Percentiles rank a stretch among this genome's conserved stretches.
phyloP scores from a whole-genome alignment of 2,329 filamentous ascomycete species.

The Cladophialophora exuberans region DNA sequence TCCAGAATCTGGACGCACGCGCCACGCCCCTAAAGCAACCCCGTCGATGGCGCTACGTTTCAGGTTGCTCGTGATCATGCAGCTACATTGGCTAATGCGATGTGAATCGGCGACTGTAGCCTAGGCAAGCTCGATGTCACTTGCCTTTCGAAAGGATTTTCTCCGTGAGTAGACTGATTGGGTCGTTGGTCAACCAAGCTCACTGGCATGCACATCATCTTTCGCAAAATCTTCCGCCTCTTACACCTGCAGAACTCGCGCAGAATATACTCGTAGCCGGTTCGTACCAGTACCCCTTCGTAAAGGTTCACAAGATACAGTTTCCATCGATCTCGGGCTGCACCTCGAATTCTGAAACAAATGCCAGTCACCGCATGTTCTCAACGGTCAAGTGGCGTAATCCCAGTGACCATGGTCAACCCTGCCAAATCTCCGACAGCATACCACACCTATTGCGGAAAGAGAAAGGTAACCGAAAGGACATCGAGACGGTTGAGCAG shows the following conservation, averaged over 20 bases:
- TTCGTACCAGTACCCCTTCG: background rate
- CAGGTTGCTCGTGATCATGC: constrained; percentile 25
- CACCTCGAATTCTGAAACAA: constrained; percentile 21
- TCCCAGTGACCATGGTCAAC: constrained; percentile 14
- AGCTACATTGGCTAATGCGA: constrained; percentile 22
- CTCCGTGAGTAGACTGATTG: constrained; percentile 26
- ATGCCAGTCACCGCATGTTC: constrained; percentile 1
- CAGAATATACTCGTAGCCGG: background rate
- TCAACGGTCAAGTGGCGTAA: constrained; percentile 23
- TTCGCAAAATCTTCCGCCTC: constrained; percentile 13
- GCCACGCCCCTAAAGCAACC: constrained; percentile 17
- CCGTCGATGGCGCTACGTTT: constrained; percentile 30
- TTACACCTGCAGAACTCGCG: background rate
- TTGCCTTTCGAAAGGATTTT: constrained; percentile 18
- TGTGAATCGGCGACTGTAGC: background rate
- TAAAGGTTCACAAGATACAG: background rate
- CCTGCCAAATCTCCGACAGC: constrained; percentile 28
- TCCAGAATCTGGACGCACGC: constrained; percentile 27
- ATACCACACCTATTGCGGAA: background rate
- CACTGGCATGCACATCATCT: constrained; percentile 26
- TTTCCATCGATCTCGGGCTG: constrained; percentile 5
- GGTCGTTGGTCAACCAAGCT: constrained; percentile 10
- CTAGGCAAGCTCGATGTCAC: constrained; percentile 2
- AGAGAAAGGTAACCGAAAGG: constrained; percentile 14
- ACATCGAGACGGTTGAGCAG: constrained; percentile 16